Conservation (phyloP, 2,329 filamentous ascomycete species). For the Pseudogymnoascus sp. region DNA sequence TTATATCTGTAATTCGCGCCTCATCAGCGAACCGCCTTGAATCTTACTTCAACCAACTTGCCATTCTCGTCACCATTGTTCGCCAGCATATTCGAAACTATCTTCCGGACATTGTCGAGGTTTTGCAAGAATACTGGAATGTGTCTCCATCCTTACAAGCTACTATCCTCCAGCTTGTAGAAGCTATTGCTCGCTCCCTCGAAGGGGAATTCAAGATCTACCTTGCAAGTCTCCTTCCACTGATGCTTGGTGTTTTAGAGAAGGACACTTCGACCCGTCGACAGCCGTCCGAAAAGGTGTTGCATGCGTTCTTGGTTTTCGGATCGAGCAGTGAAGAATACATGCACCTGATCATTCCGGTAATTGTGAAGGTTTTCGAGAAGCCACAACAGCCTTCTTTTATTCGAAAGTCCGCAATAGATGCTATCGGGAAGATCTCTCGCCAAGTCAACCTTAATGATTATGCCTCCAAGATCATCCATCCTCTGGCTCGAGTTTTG, state of each 20-base stretch:
- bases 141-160: constrained; percentile 71
- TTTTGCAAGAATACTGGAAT: constrained; percentile 87
- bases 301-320: constrained; percentile 94
- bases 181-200: constrained; percentile 85
- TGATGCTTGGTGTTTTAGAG: constrained; percentile 92
- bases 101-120: constrained; percentile 74
- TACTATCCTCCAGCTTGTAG: constrained; percentile 85
- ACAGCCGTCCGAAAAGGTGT: constrained; percentile 77
- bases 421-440: constrained; percentile 88
- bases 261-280: constrained; percentile 69
- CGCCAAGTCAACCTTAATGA: constrained; percentile 96
- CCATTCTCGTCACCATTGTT: constrained; percentile 87
- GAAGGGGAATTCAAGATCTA: constrained; percentile 99
- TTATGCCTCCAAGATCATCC: constrained; percentile 92
- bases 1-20: constrained; percentile 78
- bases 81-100: constrained; percentile 93
- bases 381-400: constrained; percentile 72
- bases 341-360: constrained; percentile 96
- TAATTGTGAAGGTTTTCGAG: constrained; percentile 90
- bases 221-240: constrained; percentile 74
- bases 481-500: constrained; percentile 79
- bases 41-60: constrained; percentile 95
- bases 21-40: constrained; percentile 73
- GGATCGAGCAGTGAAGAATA: constrained; percentile 95
- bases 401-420: constrained; percentile 81